These are phyloP conservation scores for Arabidopsis arenosa DNA, from an alignment of 345 rosid species.

Conservation along the genomic window DNA sequence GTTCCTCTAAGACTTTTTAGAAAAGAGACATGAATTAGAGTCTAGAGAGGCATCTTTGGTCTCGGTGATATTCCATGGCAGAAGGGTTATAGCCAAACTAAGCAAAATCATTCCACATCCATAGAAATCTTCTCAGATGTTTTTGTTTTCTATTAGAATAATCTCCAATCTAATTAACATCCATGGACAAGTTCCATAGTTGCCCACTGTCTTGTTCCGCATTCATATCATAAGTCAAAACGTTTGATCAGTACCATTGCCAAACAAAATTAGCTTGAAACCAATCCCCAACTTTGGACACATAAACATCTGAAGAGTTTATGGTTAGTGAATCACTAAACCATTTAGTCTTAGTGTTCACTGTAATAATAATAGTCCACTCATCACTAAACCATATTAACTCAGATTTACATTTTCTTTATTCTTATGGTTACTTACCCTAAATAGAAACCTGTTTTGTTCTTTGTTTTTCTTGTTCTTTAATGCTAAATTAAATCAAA, in stretches of 20 bases:
- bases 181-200: too few relatives aligned
- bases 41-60: background rate
- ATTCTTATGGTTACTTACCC: background rate
- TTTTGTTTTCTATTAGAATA: too few relatives aligned
- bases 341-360: too few relatives aligned
- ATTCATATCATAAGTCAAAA: background rate
- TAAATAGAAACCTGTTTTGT: too few relatives aligned
- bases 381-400: background rate
- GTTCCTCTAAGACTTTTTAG: slow-evolving; percentile 1
- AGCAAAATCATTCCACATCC: too few relatives aligned
- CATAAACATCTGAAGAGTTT: background rate
- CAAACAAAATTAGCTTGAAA: background rate
- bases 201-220: too few relatives aligned
- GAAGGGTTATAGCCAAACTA: background rate
- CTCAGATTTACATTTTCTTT: background rate
- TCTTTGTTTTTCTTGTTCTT: background rate
- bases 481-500: background rate
- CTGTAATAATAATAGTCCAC: too few relatives aligned
- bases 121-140: too few relatives aligned
- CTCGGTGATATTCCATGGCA: background rate
- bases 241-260: background rate
- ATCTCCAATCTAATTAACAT: too few relatives aligned
- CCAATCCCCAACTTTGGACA: background rate
- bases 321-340: too few relatives aligned
- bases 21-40: background rate